Conservation (phyloP, 805 yeast genomes). For the Cyberlindnera saturnus region DNA sequence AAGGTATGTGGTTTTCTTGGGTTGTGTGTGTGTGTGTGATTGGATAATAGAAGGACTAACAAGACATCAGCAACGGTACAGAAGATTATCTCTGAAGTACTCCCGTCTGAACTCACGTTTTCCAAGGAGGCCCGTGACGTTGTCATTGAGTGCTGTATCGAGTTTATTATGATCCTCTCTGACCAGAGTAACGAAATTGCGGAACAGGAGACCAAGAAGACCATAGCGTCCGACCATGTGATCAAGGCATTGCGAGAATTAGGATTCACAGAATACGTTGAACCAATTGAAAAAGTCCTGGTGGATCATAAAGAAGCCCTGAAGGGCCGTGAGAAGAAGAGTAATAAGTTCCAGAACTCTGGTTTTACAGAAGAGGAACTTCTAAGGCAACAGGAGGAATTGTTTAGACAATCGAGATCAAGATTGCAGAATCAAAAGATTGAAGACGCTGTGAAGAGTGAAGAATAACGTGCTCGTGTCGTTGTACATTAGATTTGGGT, state of each 20-base stretch:
- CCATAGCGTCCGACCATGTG: conserved; percentile 95
- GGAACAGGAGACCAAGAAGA: conserved; percentile 91
- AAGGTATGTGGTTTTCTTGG: conserved; percentile 25
- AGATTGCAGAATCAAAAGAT: conserved; percentile 40
- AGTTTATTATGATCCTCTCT: conserved; percentile 89
- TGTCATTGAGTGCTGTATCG: conserved; percentile 92
- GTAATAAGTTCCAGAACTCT: conserved; percentile 87
- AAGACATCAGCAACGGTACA: conserved; percentile 75
- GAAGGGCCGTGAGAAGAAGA: conserved; percentile 85
- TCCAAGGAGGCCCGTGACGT: conserved; percentile 94
- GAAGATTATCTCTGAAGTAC: conserved; percentile 83
- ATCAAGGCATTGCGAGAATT: conserved; percentile 80
- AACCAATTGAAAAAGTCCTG: conserved; percentile 71
- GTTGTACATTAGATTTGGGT: neutral
- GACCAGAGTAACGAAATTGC: conserved; percentile 95
- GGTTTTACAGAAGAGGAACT: conserved; percentile 92
- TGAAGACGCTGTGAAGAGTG: conserved; percentile 1
- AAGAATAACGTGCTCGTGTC: neutral
- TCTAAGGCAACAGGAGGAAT: conserved; percentile 84
- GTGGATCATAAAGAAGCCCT: conserved; percentile 83
- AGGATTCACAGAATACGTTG: conserved; percentile 82
- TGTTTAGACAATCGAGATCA: conserved; percentile 74
- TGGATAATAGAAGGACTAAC: neutral
- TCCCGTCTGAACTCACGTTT: conserved; percentile 83
- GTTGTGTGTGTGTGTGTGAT: neutral